Evolutionary conservation across 805 yeast species (phyloP).

Genomic region (Schwanniomyces polymorphus): DNA sequence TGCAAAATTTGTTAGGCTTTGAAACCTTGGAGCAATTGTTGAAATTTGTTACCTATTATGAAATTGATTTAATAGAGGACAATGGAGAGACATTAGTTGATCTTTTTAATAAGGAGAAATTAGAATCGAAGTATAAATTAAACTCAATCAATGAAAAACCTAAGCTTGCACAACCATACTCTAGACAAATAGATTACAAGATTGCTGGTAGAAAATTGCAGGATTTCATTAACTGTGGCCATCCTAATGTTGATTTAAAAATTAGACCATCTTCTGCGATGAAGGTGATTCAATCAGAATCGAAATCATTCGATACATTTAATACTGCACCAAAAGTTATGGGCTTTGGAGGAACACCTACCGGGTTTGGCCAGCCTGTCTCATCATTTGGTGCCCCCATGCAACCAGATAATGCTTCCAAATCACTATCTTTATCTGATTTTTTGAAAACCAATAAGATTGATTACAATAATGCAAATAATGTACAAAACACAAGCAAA

Average conservation of each 20-base stretch:
- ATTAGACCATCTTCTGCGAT: slow-evolving; percentile 9
- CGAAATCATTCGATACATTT: background rate
- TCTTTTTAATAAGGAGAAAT: slow-evolving; percentile 42
- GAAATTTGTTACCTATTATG: slow-evolving; percentile 64
- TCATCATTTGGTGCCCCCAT: background rate
- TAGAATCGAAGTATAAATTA: slow-evolving; percentile 38
- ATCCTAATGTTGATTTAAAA: slow-evolving; percentile 25
- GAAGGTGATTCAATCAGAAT: slow-evolving; percentile 2
- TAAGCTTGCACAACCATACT: slow-evolving; percentile 33
- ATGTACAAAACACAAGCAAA: background rate
- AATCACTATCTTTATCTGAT: background rate
- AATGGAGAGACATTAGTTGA: slow-evolving; percentile 32
- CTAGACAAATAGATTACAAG: slow-evolving; percentile 29
- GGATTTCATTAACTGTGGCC: slow-evolving; percentile 34
- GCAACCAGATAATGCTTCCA: background rate
- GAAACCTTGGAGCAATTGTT: slow-evolving; percentile 55
- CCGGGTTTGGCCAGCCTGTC: background rate
- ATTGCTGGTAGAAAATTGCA: slow-evolving; percentile 20
- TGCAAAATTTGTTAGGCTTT: slow-evolving; percentile 62
- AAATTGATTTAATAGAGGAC: slow-evolving; percentile 43
- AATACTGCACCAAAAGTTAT: background rate
- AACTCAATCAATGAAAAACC: slow-evolving; percentile 39
- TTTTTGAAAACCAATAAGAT: background rate
- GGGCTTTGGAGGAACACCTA: background rate
- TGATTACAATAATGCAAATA: background rate